Conservation (phyloP, 306 rosid genomes). For the Castanea sativa region DNA sequence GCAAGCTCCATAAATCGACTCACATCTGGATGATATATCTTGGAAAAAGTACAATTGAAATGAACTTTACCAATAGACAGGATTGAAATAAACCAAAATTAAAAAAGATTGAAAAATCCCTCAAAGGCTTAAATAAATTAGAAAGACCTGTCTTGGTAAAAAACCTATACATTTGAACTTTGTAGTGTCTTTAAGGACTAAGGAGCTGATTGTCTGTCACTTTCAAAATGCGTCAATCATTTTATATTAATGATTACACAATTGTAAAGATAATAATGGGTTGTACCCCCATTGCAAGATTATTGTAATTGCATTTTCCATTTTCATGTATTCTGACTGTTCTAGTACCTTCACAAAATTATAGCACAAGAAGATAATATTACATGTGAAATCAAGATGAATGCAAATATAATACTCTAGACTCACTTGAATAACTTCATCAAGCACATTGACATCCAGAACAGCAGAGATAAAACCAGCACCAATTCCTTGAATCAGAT, state of each 20-base stretch:
- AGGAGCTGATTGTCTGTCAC: not conserved
- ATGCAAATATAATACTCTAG: not conserved
- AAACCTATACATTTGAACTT: not conserved
- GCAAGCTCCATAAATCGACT: too few species aligned
- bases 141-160: too few species aligned
- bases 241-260: not conserved
- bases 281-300: not conserved
- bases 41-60: too few species aligned
- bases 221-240: not conserved
- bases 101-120: too few species aligned
- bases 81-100: too few species aligned
- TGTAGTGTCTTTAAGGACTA: not conserved
- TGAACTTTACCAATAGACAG: too few species aligned
- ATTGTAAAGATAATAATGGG: not conserved
- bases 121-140: too few species aligned
- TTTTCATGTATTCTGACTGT: not conserved
- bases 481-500: slow-evolving; percentile 80
- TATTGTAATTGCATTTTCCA: not conserved
- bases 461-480: slow-evolving; percentile 54
- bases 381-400: not conserved
- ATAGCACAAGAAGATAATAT: not conserved
- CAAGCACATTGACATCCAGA: slow-evolving; percentile 52
- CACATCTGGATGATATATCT: too few species aligned
- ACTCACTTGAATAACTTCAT: slow-evolving; percentile 66
- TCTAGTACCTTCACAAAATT: too few species aligned